Conservation (phyloP, 208 protist genomes). For the Crithidia bombi region DNA sequence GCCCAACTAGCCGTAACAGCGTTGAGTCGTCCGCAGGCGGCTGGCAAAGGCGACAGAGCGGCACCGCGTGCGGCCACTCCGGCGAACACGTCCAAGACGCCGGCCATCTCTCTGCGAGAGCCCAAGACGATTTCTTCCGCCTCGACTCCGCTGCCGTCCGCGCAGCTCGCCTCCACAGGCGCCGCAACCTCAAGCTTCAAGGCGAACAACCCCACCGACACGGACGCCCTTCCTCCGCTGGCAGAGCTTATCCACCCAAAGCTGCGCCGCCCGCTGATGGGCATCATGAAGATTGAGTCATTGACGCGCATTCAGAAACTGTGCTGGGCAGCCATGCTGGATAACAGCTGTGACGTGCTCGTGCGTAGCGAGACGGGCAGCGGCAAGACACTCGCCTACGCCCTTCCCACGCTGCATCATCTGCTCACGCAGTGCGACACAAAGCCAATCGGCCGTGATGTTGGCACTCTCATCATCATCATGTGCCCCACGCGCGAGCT, state of each 20-base stretch:
- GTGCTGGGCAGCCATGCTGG: constrained; percentile 90
- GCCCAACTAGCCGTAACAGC: not conserved
- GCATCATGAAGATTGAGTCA: constrained; percentile 59
- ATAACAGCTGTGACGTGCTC: constrained; percentile 80
- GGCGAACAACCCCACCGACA: constrained; percentile 47
- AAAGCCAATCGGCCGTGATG: constrained; percentile 65
- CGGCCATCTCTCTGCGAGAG: constrained; percentile 29
- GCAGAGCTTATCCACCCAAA: constrained; percentile 73
- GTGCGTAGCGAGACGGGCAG: constrained; percentile 92
- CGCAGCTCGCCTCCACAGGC: constrained; percentile 2
- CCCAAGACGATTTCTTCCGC: constrained; percentile 13
- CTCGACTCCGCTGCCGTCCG: not conserved
- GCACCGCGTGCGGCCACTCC: not conserved
- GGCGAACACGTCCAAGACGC: not conserved
- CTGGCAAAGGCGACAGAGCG: not conserved
- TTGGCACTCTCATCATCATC: constrained; percentile 81
- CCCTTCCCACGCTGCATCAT: constrained; percentile 93
- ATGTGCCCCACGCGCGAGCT: constrained; percentile 90
- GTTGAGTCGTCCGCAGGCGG: not conserved
- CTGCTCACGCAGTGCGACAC: constrained; percentile 81
- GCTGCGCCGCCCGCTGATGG: constrained; percentile 64
- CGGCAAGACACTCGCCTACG: constrained; percentile 95
- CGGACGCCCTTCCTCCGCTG: constrained; percentile 49
- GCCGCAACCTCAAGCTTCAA: constrained; percentile 39
- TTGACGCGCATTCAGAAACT: constrained; percentile 94